Conservation (phyloP, 2,329 filamentous ascomycete genomes). For the Penicillium palitans region DNA sequence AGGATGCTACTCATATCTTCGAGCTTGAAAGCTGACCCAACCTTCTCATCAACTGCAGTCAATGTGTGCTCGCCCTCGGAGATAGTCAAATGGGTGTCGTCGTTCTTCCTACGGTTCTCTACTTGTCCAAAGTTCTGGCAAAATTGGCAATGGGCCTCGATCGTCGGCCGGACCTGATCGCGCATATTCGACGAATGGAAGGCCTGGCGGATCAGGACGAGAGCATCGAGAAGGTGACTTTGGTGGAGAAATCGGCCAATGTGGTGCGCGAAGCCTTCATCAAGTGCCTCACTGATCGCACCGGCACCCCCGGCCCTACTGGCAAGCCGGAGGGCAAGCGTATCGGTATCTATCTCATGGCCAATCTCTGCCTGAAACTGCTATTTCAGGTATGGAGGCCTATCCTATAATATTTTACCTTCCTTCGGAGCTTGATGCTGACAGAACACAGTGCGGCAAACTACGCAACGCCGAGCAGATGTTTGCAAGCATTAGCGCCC, state of each 20-base stretch:
- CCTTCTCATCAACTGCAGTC: slow-evolving; percentile 51
- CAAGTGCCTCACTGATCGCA: slow-evolving; percentile 80
- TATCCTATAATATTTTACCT: background rate
- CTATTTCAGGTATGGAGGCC: slow-evolving; percentile 70
- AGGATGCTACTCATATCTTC: slow-evolving; percentile 1
- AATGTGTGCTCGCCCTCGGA: slow-evolving; percentile 77
- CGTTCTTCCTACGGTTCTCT: slow-evolving; percentile 79
- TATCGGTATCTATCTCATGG: slow-evolving; percentile 84
- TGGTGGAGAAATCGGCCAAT: slow-evolving; percentile 85
- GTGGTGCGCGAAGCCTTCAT: slow-evolving; percentile 89
- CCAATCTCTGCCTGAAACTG: slow-evolving; percentile 84
- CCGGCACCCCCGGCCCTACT: slow-evolving; percentile 59
- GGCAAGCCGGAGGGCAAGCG: slow-evolving; percentile 79
- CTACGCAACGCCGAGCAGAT: slow-evolving; percentile 82
- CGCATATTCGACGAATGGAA: slow-evolving; percentile 55
- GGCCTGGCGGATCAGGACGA: slow-evolving; percentile 53
- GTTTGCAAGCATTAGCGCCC: slow-evolving; percentile 81
- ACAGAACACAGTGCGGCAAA: slow-evolving; percentile 65
- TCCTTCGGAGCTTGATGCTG: background rate
- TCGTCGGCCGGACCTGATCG: slow-evolving; percentile 73
- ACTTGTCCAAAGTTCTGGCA: slow-evolving; percentile 75
- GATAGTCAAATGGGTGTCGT: slow-evolving; percentile 78
- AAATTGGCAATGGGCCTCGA: slow-evolving; percentile 82
- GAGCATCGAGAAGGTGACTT: slow-evolving; percentile 69
- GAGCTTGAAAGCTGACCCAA: slow-evolving; percentile 4